Evolutionary conservation across 2,329 filamentous ascomycete species (phyloP).

Genomic region (Neopestalotiopsis clavispora): DNA sequence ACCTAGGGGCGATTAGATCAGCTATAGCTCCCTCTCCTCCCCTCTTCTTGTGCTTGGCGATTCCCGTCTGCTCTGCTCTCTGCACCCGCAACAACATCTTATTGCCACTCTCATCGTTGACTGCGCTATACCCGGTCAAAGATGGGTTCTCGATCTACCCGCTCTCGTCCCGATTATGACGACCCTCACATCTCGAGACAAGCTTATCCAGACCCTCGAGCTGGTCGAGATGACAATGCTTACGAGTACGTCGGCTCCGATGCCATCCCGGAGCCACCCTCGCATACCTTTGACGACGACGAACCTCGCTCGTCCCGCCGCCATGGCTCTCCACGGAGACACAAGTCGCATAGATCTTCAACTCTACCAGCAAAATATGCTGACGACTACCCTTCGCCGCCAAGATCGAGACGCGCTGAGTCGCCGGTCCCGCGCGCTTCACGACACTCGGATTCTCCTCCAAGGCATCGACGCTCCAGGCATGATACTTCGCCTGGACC

Average conservation of each 20-base stretch:
- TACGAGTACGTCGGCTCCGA: constrained; percentile 21
- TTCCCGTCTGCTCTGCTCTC: background rate
- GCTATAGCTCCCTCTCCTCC: background rate
- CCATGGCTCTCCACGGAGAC: background rate
- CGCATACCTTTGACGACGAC: constrained; percentile 17
- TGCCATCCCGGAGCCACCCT: constrained; percentile 18
- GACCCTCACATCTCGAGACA: constrained; percentile 16
- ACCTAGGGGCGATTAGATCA: background rate
- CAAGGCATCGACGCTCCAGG: constrained; percentile 10
- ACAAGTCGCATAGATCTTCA: constrained; percentile 10
- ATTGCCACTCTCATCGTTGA: background rate
- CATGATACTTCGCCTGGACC: background rate
- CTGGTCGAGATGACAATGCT: constrained; percentile 11
- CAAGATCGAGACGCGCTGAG: constrained; percentile 31
- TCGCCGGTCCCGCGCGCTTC: constrained; percentile 8
- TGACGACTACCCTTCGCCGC: constrained; percentile 18
- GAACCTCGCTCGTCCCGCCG: background rate
- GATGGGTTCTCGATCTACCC: constrained; percentile 15
- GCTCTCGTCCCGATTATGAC: constrained; percentile 16
- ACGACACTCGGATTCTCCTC: constrained; percentile 1
- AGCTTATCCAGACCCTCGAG: constrained; percentile 18
- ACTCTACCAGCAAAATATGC: constrained; percentile 7
- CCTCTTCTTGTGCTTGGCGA: background rate
- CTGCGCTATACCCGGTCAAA: background rate
- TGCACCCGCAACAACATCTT: background rate